phyloP scores from a whole-genome alignment of 208 protist species.

The Wallacemonas collosoma region DNA sequence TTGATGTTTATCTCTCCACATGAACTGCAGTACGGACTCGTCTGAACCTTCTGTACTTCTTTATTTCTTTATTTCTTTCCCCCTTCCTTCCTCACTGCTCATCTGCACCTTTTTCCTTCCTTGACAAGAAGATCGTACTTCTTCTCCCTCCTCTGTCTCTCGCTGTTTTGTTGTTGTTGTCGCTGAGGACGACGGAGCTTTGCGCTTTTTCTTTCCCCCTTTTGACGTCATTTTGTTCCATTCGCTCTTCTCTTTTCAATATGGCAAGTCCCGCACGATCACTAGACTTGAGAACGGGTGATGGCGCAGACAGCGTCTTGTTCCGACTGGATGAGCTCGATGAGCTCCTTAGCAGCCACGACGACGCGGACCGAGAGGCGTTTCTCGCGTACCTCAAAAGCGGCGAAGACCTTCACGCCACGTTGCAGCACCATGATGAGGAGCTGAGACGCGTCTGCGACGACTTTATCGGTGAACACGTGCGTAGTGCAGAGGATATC shows the following conservation, averaged over 20 bases:
- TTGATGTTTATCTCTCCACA: too few relatives aligned
- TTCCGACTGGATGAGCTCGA: conserved; percentile 70
- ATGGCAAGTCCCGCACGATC: background rate
- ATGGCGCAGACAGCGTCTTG: conserved; percentile 49
- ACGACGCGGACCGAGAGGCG: conserved; percentile 42
- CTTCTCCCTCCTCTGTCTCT: background rate
- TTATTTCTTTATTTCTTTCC: too few relatives aligned
- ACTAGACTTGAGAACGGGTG: conserved; percentile 26
- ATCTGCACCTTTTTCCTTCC: too few relatives aligned
- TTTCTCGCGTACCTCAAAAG: conserved; percentile 61
- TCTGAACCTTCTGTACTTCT: too few relatives aligned
- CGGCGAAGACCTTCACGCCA: conserved; percentile 43
- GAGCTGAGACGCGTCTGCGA: conserved; percentile 62
- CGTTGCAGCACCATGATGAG: conserved; percentile 56
- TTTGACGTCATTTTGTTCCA: background rate
- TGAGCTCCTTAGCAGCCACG: conserved; percentile 53
- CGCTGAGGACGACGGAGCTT: background rate
- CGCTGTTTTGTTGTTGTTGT: background rate
- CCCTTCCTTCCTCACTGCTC: too few relatives aligned
- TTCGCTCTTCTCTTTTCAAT: background rate
- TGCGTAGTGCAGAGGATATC: conserved; percentile 57
- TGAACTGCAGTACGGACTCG: too few relatives aligned
- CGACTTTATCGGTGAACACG: conserved; percentile 65
- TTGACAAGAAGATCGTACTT: too few relatives aligned
- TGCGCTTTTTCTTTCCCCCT: conserved; percentile 9